A percentile compares a stretch with the other conserved stretches of the same genome.
phyloP scores from a whole-genome alignment of 164 flowering plant genomes.

The Dillenia suffruticosa region DNA sequence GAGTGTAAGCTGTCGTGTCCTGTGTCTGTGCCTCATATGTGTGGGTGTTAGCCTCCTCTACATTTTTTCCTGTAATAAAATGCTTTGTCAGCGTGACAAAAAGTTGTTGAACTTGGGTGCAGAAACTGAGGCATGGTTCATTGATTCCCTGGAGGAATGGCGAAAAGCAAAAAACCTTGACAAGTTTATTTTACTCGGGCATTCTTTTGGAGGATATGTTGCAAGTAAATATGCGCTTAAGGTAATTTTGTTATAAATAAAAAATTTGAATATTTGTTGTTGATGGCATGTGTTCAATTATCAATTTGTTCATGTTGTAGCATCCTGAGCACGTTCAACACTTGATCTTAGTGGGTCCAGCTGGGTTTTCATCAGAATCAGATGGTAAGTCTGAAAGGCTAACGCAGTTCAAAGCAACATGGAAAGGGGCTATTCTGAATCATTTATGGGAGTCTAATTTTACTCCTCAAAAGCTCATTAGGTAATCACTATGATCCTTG shows the following conservation, averaged over 20 bases:
- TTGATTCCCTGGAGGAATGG: constrained; percentile 99
- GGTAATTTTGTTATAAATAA: constrained; percentile 35
- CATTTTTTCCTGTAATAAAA: too few relatives aligned
- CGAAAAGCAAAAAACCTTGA: constrained; percentile 85
- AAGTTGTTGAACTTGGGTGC: constrained; percentile 5
- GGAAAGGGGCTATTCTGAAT: constrained; percentile 86
- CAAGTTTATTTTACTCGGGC: constrained; percentile 90
- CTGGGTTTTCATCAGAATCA: constrained; percentile 76
- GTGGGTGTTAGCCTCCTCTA: too few relatives aligned
- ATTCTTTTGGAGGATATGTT: constrained; percentile 98
- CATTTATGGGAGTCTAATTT: constrained; percentile 96
- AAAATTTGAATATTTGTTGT: background rate
- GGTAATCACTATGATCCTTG: constrained; percentile 34
- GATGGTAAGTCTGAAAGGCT: constrained; percentile 60
- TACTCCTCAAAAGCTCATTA: constrained; percentile 80
- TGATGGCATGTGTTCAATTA: background rate
- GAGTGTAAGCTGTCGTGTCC: too few relatives aligned
- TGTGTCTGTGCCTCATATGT: too few relatives aligned
- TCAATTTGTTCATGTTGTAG: constrained; percentile 27
- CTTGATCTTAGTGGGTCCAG: constrained; percentile 90
- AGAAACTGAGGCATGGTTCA: constrained; percentile 98
- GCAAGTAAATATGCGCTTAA: constrained; percentile 97
- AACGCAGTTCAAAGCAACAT: constrained; percentile 63
- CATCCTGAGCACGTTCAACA: constrained; percentile 92
- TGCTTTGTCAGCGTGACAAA: too few relatives aligned